Evolutionary conservation across 352 stramenopile genomes (phyloP).

Genomic region (Aphanomyces cochlioides): DNA sequence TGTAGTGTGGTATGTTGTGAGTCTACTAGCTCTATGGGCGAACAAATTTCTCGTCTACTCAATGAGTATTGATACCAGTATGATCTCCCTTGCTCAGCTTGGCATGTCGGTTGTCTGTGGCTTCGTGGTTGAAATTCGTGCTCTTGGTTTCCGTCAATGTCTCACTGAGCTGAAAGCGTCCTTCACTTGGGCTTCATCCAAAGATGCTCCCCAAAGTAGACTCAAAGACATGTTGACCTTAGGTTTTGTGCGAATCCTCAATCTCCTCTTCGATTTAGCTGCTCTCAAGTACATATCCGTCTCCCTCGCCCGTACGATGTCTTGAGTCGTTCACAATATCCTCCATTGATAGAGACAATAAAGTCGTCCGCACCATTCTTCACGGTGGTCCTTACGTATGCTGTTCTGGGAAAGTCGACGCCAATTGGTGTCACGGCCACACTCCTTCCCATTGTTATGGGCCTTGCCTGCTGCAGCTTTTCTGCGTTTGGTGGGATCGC

Average conservation of each 20-base stretch:
- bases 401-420: constrained; percentile 80
- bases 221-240: constrained; percentile 83
- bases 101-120: constrained; percentile 76
- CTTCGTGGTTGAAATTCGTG: constrained; percentile 60
- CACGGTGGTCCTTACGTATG: constrained; percentile 83
- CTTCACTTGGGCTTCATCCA: constrained; percentile 46
- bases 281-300: constrained; percentile 90
- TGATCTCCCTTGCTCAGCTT: constrained; percentile 70
- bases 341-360: constrained; percentile 73
- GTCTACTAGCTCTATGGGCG: constrained; percentile 76
- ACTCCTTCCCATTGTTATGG: constrained; percentile 81
- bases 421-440: constrained; percentile 78
- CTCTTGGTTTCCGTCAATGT: constrained; percentile 40
- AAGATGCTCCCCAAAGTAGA: constrained; percentile 42
- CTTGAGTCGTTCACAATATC: background rate
- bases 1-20: constrained; percentile 75
- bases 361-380: constrained; percentile 90
- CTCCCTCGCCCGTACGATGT: constrained; percentile 78
- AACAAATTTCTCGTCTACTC: constrained; percentile 78
- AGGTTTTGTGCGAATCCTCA: constrained; percentile 78
- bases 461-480: constrained; percentile 81
- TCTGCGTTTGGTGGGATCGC: constrained; percentile 55
- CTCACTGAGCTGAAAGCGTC: background rate
- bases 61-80: constrained; percentile 70
- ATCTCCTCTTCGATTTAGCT: constrained; percentile 85